Conservation (phyloP, 208 protist genomes). For the Crithidia acanthocephali region DNA sequence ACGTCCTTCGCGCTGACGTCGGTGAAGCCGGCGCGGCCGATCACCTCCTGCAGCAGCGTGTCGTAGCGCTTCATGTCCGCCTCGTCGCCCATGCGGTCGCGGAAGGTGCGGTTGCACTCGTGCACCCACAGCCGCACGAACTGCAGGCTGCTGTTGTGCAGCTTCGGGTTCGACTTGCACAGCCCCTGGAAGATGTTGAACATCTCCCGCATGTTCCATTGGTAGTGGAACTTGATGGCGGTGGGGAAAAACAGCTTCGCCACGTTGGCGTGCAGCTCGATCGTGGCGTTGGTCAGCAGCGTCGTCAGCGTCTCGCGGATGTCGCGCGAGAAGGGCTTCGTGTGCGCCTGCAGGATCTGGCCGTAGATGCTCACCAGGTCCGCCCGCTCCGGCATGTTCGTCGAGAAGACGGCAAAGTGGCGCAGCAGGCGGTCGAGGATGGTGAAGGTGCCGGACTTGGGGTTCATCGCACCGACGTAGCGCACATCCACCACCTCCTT, state of each 20-base stretch:
- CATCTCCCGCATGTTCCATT: constrained; percentile 99
- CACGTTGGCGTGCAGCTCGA: constrained; percentile 92
- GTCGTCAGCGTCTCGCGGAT: constrained; percentile 89
- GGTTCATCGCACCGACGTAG: constrained; percentile 98
- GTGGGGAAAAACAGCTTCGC: constrained; percentile 97
- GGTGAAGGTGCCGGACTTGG: constrained; percentile 98
- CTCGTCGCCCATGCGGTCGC: constrained; percentile 94
- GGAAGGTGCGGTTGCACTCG: constrained; percentile 97
- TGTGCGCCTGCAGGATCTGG: constrained; percentile 95
- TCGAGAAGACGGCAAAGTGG: constrained; percentile 97
- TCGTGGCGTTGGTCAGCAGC: constrained; percentile 91
- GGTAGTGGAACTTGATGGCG: constrained; percentile 99
- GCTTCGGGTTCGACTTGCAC: constrained; percentile 89
- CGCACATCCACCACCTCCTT: constrained; percentile 97
- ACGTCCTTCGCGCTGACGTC: constrained; percentile 88
- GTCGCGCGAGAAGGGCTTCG: constrained; percentile 81
- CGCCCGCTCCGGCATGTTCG: constrained; percentile 93
- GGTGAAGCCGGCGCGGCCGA: constrained; percentile 77
- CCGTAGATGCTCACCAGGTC: constrained; percentile 95
- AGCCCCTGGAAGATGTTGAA: constrained; percentile 97
- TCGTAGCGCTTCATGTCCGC: constrained; percentile 93
- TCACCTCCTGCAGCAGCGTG: constrained; percentile 87
- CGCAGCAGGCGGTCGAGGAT: constrained; percentile 96
- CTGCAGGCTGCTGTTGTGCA: constrained; percentile 80
- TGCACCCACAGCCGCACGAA: constrained; percentile 96